Conservation (phyloP, 73 alveolate genomes). For the Tetrahymena borealis region DNA sequence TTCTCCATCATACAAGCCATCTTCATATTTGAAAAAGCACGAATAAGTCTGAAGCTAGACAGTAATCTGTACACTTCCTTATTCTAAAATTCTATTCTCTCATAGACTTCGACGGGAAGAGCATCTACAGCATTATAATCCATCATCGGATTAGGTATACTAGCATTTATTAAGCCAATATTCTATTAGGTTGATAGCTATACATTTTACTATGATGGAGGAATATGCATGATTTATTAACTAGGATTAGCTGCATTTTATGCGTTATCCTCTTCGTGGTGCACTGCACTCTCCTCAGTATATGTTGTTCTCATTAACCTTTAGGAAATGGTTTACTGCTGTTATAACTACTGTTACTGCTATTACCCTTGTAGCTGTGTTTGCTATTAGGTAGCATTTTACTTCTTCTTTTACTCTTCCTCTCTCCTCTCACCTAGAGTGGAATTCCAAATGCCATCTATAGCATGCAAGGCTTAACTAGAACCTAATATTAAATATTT, state of each 20-base stretch:
- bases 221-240: not conserved
- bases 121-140: not conserved
- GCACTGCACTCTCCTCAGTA: not conserved
- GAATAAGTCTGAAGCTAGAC: not conserved
- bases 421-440: not conserved
- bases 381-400: not conserved
- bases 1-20: not conserved
- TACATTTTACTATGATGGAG: not conserved
- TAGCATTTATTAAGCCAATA: not conserved
- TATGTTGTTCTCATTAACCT: not conserved
- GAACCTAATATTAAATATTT: not conserved
- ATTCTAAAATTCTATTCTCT: not conserved
- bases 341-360: not conserved
- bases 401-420: not conserved
- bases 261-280: not conserved
- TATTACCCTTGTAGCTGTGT: not conserved
- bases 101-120: not conserved
- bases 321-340: not conserved
- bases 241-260: not conserved
- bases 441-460: not conserved
- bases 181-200: not conserved
- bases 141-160: not conserved
- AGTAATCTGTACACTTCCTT: not conserved
- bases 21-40: not conserved
- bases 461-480: not conserved